A percentile compares a stretch with the other conserved stretches of the same genome.
phyloP scores from a whole-genome alignment of 1,139 yeast genomes.

The Kluyveromyces marxianus region DNA sequence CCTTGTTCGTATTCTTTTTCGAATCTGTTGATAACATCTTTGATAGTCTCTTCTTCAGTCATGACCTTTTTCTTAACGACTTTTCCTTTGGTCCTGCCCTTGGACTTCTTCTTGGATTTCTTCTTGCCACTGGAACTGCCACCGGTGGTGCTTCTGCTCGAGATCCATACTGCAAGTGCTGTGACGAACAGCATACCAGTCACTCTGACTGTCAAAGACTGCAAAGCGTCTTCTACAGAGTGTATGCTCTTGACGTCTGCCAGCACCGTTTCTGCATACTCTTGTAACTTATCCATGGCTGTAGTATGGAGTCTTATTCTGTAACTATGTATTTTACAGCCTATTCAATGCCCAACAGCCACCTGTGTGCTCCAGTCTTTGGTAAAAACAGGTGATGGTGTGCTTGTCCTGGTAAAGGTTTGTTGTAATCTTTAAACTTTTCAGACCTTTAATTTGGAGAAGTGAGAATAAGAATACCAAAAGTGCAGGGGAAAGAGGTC shows the following conservation, averaged over 20 bases:
- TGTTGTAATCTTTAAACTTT: no score
- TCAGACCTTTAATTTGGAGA: no score
- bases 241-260: neutral
- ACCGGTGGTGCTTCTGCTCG: neutral
- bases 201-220: conserved; percentile 9
- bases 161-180: conserved; percentile 6
- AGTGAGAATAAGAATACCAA: no score
- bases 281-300: neutral
- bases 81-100: neutral
- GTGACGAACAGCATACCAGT: conserved; percentile 9
- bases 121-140: no score
- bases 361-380: no score
- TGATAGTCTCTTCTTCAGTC: conserved; percentile 22
- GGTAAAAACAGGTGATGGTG: no score
- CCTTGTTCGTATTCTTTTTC: conserved; percentile 23
- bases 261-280: neutral
- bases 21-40: conserved; percentile 21
- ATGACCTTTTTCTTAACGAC: conserved; percentile 7
- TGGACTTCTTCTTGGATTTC: neutral
- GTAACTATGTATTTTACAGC: neutral
- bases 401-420: no score
- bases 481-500: no score
- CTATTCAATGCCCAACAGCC: no score
- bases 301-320: neutral
- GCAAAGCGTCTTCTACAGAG: conserved; percentile 8